Percentiles rank a stretch among this genome's conserved stretches.
These are phyloP conservation scores for Mycena floridula DNA, from an alignment of 768 basidiomycete species.

Conservation along the genomic window DNA sequence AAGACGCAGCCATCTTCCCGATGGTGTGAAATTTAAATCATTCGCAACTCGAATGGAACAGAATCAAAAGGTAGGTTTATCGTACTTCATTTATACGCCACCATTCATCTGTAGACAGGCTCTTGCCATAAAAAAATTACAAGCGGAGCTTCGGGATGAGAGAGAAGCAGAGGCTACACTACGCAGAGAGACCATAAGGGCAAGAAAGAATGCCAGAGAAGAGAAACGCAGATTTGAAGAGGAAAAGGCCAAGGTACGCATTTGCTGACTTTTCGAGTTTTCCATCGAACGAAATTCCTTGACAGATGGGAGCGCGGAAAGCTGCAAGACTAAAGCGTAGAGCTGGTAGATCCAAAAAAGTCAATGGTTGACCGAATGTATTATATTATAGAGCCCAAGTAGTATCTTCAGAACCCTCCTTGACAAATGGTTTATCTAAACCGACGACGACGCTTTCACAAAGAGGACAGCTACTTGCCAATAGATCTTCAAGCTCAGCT, in stretches of 20 bases:
- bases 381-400: conserved; percentile 65
- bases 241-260: conserved; percentile 51
- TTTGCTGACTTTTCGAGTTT: conserved; percentile 2
- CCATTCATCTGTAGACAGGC: too few relatives aligned
- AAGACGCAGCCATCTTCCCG: too few relatives aligned
- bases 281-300: neutral
- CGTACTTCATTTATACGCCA: too few relatives aligned
- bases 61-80: too few relatives aligned
- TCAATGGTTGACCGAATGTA: conserved; percentile 55
- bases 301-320: conserved; percentile 76
- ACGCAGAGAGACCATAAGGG: conserved; percentile 59
- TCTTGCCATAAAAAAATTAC: conserved; percentile 73
- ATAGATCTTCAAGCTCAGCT: conserved; percentile 80
- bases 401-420: conserved; percentile 69
- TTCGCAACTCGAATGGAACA: too few relatives aligned
- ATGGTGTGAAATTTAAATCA: too few relatives aligned
- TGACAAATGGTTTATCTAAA: conserved; percentile 82
- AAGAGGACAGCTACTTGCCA: conserved; percentile 86
- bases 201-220: conserved; percentile 67
- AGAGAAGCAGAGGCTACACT: conserved; percentile 62
- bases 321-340: conserved; percentile 66
- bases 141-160: conserved; percentile 70
- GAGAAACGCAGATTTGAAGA: conserved; percentile 66
- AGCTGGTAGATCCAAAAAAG: conserved; percentile 74
- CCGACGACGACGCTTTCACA: conserved; percentile 87